Base-by-base conservation (phyloP, 208 protist genomes). In the Trypanosoma caninum region DNA sequence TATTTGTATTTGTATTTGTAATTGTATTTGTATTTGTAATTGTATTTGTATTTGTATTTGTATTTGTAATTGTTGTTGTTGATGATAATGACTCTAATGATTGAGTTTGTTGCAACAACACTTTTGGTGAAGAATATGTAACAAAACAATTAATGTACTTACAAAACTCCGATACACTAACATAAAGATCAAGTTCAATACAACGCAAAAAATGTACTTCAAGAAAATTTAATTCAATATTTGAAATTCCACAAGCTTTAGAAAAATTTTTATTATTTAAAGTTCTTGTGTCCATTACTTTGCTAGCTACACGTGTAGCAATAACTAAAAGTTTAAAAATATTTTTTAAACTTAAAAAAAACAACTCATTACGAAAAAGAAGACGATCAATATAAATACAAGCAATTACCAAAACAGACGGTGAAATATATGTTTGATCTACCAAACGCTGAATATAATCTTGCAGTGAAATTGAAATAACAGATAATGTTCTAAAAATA, bases 221-320 rank as follows among this genome's bases (percentile, higher is more conserved):
- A 14, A 94, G 70, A 11, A 56, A 42, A 62, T 88, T 88, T 35
- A 94, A 63, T 57, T 92, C 73, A 10, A 79, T 61, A 40, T 80
- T 82, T 3, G 72, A 65, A 23, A 94, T 41, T 16, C 83, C 82
- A 50, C 74, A 72, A 10, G 89, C 67, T 44, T 69, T 46, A 14
- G 87, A 78, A 59, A 91, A 91, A 69, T 87, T 71, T 51, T 83
- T 85, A 56, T 91, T 91, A 60, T 73, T 91, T 1, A 93, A 65
- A 11, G 75, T 83, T 38, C 87, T 73, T 18, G 82, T 82, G 62
- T 93, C 87, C 59, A 89, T 73, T 18, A 91, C 53, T 53, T 93
- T 93, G 51, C 75, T 85, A 14, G 76, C 69, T 3, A 91, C 56
- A 27, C 87, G 78, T 25, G 75, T 58, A 16, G 82, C 69, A 18